Percentiles rank a stretch among this genome's conserved stretches.
These are phyloP conservation scores for Penicillium sp. DNA, from an alignment of 2,329 filamentous ascomycete genomes.

Conservation along the genomic window DNA sequence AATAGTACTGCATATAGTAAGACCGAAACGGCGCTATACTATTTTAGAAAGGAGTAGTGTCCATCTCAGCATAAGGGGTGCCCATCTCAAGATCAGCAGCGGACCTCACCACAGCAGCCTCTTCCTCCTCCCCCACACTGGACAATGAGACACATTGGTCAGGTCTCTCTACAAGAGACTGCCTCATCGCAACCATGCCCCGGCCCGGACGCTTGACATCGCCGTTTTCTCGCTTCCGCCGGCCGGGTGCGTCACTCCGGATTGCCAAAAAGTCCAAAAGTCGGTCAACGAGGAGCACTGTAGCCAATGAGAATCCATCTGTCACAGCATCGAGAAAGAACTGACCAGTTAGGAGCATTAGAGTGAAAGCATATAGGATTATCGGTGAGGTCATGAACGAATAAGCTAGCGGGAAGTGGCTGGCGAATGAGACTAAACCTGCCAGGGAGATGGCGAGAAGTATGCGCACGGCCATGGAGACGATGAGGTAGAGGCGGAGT, in stretches of 20 bases:
- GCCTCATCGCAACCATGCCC: constrained; percentile 4
- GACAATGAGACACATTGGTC: not conserved
- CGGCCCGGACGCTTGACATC: constrained; percentile 6
- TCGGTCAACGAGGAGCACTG: constrained; percentile 34
- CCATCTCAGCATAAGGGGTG: too few species aligned
- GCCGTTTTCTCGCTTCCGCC: constrained; percentile 25
- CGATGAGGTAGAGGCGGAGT: constrained; percentile 16
- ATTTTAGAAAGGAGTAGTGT: too few species aligned
- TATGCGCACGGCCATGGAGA: constrained; percentile 28
- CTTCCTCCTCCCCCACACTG: not conserved
- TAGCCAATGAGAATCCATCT: constrained; percentile 14
- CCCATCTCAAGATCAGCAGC: too few species aligned
- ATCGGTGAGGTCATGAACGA: constrained; percentile 39
- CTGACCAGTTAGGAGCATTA: constrained; percentile 31
- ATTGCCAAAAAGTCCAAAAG: constrained; percentile 28
- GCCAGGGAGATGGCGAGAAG: constrained; percentile 28
- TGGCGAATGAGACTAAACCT: constrained; percentile 28
- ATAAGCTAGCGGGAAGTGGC: constrained; percentile 33
- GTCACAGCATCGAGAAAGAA: not conserved
- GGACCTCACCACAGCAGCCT: not conserved
- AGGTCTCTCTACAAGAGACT: not conserved
- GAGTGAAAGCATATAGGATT: constrained; percentile 35
- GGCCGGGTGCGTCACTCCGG: constrained; percentile 20
- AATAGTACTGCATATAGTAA: too few species aligned
- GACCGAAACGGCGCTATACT: too few species aligned